These are phyloP conservation scores for Mycocentrospora acerina DNA, from an alignment of 2,329 filamentous ascomycete species.

Conservation along the genomic window DNA sequence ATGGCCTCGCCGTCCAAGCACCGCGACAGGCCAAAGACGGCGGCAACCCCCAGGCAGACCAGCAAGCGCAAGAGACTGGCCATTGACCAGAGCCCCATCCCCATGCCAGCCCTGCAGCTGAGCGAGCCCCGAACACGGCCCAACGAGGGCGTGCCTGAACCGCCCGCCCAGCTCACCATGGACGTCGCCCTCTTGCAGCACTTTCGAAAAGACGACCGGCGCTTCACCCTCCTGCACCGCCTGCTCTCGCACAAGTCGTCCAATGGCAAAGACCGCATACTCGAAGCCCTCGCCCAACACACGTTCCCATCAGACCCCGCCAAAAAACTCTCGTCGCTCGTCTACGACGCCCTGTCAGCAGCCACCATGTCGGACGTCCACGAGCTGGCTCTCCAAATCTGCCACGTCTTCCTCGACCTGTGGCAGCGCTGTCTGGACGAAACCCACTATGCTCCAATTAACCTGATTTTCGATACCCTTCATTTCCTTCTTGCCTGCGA, in stretches of 20 bases:
- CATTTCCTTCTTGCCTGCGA: slow-evolving; percentile 65
- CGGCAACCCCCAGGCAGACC: slow-evolving; percentile 61
- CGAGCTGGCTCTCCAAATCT: slow-evolving; percentile 64
- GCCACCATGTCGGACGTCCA: slow-evolving; percentile 51
- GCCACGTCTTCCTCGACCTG: slow-evolving; percentile 62
- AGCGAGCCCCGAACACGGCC: slow-evolving; percentile 41
- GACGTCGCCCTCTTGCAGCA: slow-evolving; percentile 39
- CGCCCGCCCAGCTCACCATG: slow-evolving; percentile 5
- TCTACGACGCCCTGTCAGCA: slow-evolving; percentile 67
- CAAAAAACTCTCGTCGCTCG: slow-evolving; percentile 63
- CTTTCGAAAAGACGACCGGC: slow-evolving; percentile 41
- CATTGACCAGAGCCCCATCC: slow-evolving; percentile 65
- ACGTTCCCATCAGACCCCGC: slow-evolving; percentile 60
- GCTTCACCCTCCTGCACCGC: slow-evolving; percentile 56
- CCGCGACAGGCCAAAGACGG: slow-evolving; percentile 50
- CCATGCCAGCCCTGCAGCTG: slow-evolving; percentile 54
- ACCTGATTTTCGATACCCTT: slow-evolving; percentile 65
- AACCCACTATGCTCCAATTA: slow-evolving; percentile 62
- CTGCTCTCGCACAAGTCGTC: slow-evolving; percentile 64
- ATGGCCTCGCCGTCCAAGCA: slow-evolving; percentile 57
- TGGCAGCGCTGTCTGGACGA: slow-evolving; percentile 71
- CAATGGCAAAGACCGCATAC: slow-evolving; percentile 60
- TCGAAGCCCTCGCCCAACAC: slow-evolving; percentile 68
- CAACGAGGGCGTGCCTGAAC: slow-evolving; percentile 33
- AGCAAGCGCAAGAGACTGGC: slow-evolving; percentile 68